Conservation (phyloP, 257 asterid species). For the Lavandula angustifolia region DNA sequence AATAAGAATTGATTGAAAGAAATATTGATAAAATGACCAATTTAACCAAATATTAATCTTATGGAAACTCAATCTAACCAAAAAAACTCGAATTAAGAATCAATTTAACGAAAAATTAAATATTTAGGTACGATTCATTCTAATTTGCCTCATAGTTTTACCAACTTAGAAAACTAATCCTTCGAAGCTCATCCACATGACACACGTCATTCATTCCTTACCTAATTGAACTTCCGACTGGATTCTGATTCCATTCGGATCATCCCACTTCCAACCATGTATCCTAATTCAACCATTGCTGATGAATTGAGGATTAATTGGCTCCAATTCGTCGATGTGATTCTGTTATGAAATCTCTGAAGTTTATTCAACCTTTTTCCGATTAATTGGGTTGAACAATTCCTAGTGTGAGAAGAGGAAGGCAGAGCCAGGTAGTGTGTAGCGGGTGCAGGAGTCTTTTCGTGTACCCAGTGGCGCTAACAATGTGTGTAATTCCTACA, state of each 20-base stretch:
- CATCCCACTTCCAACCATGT: constrained; percentile 5
- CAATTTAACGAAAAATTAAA: no score
- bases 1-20: no score
- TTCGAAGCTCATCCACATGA: no score
- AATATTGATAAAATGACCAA: no score
- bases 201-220: constrained; percentile 30
- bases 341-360: constrained; percentile 4
- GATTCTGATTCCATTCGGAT: constrained; percentile 27
- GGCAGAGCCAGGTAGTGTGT: constrained; percentile 97
- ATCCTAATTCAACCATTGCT: constrained; percentile 10
- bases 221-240: constrained; percentile 24
- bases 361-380: constrained; percentile 11
- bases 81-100: no score
- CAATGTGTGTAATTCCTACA: constrained; percentile 79
- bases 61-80: no score
- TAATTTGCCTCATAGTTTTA: no score
- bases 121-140: no score
- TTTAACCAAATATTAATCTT: no score
- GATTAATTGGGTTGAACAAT: constrained; percentile 2
- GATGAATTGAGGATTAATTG: constrained; percentile 31
- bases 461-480: constrained; percentile 87
- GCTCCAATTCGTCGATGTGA: constrained; percentile 19
- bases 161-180: no score
- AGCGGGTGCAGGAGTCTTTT: constrained; percentile 86
- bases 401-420: constrained; percentile 40